Evolutionary conservation across 352 stramenopile species (phyloP).

Genomic region (Albugo laibachii): DNA sequence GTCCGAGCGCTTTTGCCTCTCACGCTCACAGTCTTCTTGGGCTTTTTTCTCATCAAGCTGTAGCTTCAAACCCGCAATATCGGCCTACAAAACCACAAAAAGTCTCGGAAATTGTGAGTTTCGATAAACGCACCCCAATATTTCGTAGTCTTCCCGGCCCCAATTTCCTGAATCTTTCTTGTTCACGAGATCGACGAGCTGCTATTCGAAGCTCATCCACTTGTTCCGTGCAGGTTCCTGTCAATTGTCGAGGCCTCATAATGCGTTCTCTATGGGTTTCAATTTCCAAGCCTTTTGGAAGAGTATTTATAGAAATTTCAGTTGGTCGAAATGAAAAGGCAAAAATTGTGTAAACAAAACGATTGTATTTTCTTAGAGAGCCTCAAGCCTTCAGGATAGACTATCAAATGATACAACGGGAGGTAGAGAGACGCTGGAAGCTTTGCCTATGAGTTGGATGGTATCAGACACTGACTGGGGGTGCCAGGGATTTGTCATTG

Average conservation of each 20-base stretch:
- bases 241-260: too few species aligned
- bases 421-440: too few species aligned
- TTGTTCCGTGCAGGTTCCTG: constrained; percentile 9
- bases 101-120: constrained; percentile 1
- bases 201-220: constrained; percentile 34
- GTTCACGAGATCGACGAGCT: constrained; percentile 34
- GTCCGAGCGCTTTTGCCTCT: constrained; percentile 19
- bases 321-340: too few species aligned
- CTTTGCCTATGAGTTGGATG: too few species aligned
- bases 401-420: too few species aligned
- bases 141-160: constrained; percentile 32
- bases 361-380: too few species aligned
- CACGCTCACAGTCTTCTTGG: constrained; percentile 19
- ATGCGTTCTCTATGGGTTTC: too few species aligned
- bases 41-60: constrained; percentile 45
- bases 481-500: constrained; percentile 26
- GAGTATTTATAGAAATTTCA: too few species aligned
- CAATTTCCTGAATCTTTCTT: constrained; percentile 46
- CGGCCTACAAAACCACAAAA: constrained; percentile 15
- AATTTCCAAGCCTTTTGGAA: too few species aligned
- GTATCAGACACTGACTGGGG: constrained; percentile 37
- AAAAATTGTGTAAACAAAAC: too few species aligned
- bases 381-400: too few species aligned
- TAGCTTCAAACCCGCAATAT: constrained; percentile 56
- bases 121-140: constrained; percentile 25